Percentiles rank a stretch among this genome's conserved stretches.
Conservation (phyloP, 108 stramenopile species). For the Discostella stelligeroides region DNA sequence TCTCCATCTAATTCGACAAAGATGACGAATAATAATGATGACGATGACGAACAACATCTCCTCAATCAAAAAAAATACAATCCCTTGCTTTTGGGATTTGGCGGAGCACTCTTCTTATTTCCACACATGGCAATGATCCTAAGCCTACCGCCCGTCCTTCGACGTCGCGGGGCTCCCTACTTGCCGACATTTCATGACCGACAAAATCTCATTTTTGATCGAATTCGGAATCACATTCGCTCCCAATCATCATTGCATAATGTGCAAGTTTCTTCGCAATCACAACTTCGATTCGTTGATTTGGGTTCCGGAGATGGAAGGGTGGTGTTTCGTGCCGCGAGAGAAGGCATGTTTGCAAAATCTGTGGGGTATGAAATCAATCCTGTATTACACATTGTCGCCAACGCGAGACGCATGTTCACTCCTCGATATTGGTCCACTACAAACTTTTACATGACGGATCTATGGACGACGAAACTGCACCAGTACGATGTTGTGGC, state of each 20-base stretch:
- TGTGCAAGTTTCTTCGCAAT: neutral
- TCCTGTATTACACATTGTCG: slow-evolving; percentile 48
- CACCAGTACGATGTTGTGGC: slow-evolving; percentile 56
- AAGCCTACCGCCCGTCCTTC: slow-evolving; percentile 61
- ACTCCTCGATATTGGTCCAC: slow-evolving; percentile 53
- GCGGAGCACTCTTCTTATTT: slow-evolving; percentile 40
- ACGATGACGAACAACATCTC: too few relatives aligned
- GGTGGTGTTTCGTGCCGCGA: slow-evolving; percentile 65
- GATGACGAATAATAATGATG: too few relatives aligned
- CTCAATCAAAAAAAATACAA: too few relatives aligned
- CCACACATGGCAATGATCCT: slow-evolving; percentile 51
- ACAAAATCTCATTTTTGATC: slow-evolving; percentile 52
- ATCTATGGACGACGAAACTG: slow-evolving; percentile 62
- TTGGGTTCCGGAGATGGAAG: slow-evolving; percentile 70
- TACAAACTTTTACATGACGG: slow-evolving; percentile 49
- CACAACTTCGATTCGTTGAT: slow-evolving; percentile 51
- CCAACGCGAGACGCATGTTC: slow-evolving; percentile 37
- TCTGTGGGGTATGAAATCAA: slow-evolving; percentile 69
- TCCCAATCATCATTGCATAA: neutral
- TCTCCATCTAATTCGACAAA: too few relatives aligned
- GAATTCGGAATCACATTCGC: slow-evolving; percentile 26
- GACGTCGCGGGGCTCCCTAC: slow-evolving; percentile 63
- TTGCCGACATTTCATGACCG: slow-evolving; percentile 52
- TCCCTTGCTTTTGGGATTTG: slow-evolving; percentile 26
- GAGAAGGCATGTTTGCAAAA: slow-evolving; percentile 53